Evolutionary conservation across 176 grass and related monocot species (phyloP), one percentile per base, ranked within the genome.

Genomic region (Aegilops tauschii): DNA sequence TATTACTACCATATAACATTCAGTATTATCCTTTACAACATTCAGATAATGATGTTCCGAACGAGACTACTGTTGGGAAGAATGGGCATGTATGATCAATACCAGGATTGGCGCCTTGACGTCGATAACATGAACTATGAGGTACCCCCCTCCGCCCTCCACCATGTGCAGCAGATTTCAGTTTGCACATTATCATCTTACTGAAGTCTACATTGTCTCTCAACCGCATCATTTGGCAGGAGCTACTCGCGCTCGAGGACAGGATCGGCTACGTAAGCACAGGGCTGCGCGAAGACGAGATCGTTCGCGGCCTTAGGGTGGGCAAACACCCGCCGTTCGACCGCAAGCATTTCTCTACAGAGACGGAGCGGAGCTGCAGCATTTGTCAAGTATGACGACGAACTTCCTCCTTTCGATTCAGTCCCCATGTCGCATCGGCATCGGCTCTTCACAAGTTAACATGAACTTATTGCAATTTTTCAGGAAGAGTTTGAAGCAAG

Each of bases 51-150:
- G 95, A 94, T 99, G 97, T 96, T 96, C 18, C 89, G 85, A 62
- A 90, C 92, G 20, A 83, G 97, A 80, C 56, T 96, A 44, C 71
- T 96, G 61, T 84, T 91, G 30, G 94, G 92, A 83, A 90, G 97
- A 75, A 84, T 94, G 88, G 88, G 91, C 40, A 80, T 91, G 23
- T 86, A 92, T 77, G 97, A 99, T 65, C 83, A 90, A n/a, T 90
- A 96, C n/a, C 92, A 78, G 12, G 92, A 92, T 86, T 99, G 90
- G 94, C 92, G 92, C 36, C 90, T 99, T 20, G 97, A 99, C 52
- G 97, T 99, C 21, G 97, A 99, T 79, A 90, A 96, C 73, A 93
- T 94, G 97, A 92, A 94, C 34, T 99, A 99, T 28, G 97, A 99
- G 90, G 97, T 99, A 76, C 3, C 79, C 18, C 79, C 14, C 52